These are phyloP conservation scores for Apiotrichum veenhuisii DNA, from an alignment of 1,284 basidiomycete species.

Conservation along the genomic window DNA sequence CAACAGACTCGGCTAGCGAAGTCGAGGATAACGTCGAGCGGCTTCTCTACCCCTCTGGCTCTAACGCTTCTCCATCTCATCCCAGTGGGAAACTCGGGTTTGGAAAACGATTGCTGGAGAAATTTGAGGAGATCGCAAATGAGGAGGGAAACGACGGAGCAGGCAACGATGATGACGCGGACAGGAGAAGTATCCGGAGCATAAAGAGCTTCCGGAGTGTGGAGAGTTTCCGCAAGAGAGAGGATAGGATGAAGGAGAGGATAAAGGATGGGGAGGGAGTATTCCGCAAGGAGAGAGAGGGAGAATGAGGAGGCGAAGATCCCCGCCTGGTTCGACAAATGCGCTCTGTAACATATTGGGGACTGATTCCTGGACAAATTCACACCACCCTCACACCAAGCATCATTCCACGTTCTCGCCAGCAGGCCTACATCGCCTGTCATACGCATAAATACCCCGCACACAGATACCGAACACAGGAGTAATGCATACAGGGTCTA, in stretches of 20 bases:
- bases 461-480: slow-evolving; percentile 3
- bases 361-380: too few species aligned
- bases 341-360: too few species aligned
- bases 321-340: too few species aligned
- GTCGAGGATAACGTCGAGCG: slow-evolving; percentile 8
- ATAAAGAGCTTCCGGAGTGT: not conserved
- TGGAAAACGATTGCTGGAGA: not conserved
- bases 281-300: not conserved
- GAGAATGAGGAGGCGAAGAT: too few species aligned
- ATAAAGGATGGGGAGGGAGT: not conserved
- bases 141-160: not conserved
- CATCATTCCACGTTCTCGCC: too few species aligned
- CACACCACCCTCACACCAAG: too few species aligned
- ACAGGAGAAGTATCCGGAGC: not conserved
- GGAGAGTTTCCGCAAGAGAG: not conserved
- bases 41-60: too few species aligned
- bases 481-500: not conserved
- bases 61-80: too few species aligned
- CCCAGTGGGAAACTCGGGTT: not conserved
- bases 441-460: slow-evolving; percentile 1
- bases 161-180: not conserved
- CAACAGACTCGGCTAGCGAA: slow-evolving; percentile 7
- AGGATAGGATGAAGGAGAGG: not conserved
- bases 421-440: not conserved
- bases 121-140: not conserved